A percentile compares a stretch with the other conserved stretches of the same genome.
phyloP scores from a whole-genome alignment of 164 flowering plant species.

The Santalum album region DNA sequence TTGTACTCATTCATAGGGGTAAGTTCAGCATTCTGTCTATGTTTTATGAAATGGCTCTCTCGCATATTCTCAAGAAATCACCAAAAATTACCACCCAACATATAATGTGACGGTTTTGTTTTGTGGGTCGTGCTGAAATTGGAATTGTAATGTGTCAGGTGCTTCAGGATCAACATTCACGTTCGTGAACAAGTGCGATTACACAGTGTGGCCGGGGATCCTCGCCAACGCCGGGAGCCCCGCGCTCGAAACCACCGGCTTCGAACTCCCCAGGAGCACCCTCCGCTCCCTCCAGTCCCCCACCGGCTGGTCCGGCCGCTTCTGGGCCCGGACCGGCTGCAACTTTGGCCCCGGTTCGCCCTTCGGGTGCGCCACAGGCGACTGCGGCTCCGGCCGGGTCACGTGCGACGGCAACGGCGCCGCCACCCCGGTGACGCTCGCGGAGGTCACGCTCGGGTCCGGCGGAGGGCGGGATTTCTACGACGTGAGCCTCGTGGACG shows the following conservation, averaged over 20 bases:
- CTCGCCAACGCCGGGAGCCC: conserved; percentile 49
- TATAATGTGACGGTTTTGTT: neutral
- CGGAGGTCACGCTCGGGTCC: conserved; percentile 52
- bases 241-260: conserved; percentile 43
- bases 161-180: conserved; percentile 41
- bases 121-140: no score
- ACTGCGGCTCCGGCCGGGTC: conserved; percentile 43
- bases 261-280: conserved; percentile 36
- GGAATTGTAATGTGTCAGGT: conserved; percentile 18
- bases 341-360: conserved; percentile 19
- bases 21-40: no score
- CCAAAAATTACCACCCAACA: neutral
- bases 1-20: neutral
- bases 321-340: conserved; percentile 51
- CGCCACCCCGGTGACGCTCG: conserved; percentile 45
- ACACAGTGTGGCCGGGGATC: conserved; percentile 74
- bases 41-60: conserved; percentile 2
- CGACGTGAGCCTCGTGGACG: conserved; percentile 86
- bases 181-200: conserved; percentile 51
- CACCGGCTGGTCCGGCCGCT: conserved; percentile 46
- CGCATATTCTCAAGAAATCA: neutral
- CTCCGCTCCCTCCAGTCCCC: conserved; percentile 35
- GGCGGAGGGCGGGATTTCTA: conserved; percentile 60
- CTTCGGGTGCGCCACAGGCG: no score
- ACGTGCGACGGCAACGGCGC: conserved; percentile 46